Conservation (phyloP, 2,329 filamentous ascomycete species). For the Ascochyta fabae region DNA sequence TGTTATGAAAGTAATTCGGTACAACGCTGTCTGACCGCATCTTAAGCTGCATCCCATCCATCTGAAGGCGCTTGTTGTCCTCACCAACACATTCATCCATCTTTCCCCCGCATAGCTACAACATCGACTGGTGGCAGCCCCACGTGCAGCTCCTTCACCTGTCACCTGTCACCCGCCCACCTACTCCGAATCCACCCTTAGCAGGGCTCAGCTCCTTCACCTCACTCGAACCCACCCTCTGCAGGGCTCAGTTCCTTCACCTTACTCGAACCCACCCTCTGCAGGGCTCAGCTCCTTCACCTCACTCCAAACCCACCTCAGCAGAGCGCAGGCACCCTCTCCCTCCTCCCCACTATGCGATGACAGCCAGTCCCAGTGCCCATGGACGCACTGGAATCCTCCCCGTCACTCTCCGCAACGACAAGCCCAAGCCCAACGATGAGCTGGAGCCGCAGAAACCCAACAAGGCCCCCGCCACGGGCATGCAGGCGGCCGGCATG, state of each 20-base stretch:
- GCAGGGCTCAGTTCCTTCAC: neutral
- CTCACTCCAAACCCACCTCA: neutral
- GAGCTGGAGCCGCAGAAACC: constrained; percentile 46
- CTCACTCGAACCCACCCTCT: neutral
- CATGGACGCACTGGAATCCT: constrained; percentile 42
- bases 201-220: neutral
- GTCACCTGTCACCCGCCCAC: too few species aligned
- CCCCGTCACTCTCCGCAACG: constrained; percentile 27
- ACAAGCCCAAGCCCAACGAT: constrained; percentile 15
- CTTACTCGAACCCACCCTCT: too few species aligned
- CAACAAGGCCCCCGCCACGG: constrained; percentile 66
- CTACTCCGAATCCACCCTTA: too few species aligned
- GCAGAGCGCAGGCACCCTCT: constrained; percentile 21
- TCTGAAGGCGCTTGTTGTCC: too few species aligned
- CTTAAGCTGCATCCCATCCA: too few species aligned
- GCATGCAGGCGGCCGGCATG: constrained; percentile 83
- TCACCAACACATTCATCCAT: too few species aligned
- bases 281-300: neutral
- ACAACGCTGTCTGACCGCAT: too few species aligned
- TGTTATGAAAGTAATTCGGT: neutral
- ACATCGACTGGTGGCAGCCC: too few species aligned
- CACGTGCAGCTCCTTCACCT: neutral
- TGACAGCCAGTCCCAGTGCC: constrained; percentile 48
- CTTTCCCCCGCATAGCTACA: too few species aligned
- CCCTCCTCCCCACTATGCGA: constrained; percentile 40